A percentile compares a stretch with the other conserved stretches of the same genome.
These are phyloP conservation scores for Chaetomium olivaceum DNA, from an alignment of 2,329 filamentous ascomycete species.

Conservation along the genomic window DNA sequence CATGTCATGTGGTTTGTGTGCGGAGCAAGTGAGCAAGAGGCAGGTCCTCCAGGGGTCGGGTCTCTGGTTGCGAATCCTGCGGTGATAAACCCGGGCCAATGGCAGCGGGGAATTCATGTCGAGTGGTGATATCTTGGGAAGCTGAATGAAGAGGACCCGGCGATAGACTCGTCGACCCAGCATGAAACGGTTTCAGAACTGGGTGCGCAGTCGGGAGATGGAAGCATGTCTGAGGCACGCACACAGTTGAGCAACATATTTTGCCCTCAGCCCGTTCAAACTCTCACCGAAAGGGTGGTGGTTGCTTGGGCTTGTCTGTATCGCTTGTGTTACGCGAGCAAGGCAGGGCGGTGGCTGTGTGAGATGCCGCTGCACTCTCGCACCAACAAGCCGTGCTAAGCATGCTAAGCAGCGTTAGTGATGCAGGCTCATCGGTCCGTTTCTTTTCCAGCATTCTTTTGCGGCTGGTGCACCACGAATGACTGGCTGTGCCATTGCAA, in stretches of 20 bases:
- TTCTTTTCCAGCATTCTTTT: not conserved
- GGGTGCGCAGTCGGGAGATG: constrained; percentile 2
- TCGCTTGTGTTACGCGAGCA: constrained; percentile 1
- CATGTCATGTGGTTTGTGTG: not conserved
- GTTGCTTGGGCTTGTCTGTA: not conserved
- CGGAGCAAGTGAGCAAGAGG: not conserved
- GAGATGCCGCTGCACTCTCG: not conserved
- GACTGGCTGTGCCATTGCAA: not conserved
- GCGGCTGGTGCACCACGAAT: not conserved
- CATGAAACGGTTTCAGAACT: constrained; percentile 17
- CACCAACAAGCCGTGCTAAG: constrained; percentile 2
- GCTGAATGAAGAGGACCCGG: not conserved
- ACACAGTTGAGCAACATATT: not conserved
- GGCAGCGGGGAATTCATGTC: not conserved
- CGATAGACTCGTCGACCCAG: not conserved
- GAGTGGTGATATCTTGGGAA: constrained; percentile 4
- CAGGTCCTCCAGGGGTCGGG: not conserved
- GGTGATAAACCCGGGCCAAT: not conserved
- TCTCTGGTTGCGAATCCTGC: constrained; percentile 8
- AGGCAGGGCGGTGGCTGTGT: constrained; percentile 5
- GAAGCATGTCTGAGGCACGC: not conserved
- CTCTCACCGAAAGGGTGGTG: not conserved
- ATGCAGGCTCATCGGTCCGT: not conserved
- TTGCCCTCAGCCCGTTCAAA: not conserved
- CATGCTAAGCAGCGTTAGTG: not conserved